phyloP scores from a whole-genome alignment of 495 filamentous ascomycete species.

The Cercophora sp. region DNA sequence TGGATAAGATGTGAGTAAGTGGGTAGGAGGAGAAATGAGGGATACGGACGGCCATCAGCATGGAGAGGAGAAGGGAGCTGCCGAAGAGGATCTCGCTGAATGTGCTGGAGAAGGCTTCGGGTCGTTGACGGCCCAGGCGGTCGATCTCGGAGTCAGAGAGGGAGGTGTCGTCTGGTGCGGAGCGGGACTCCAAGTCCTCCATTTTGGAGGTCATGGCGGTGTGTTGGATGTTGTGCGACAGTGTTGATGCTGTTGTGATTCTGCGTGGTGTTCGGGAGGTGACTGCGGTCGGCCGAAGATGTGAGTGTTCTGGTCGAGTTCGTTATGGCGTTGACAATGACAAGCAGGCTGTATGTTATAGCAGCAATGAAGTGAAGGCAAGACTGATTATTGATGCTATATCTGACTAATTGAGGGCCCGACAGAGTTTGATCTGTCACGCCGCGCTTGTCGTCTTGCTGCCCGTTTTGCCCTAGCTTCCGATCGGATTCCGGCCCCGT shows the following conservation, averaged over 20 bases:
- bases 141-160: constrained; percentile 48
- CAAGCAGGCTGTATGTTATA: no score
- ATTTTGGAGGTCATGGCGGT: background rate
- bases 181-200: constrained; percentile 1
- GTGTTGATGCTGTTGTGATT: background rate
- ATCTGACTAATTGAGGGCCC: no score
- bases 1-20: constrained; percentile 16
- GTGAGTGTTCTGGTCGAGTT: no score
- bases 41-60: constrained; percentile 61
- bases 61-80: constrained; percentile 68
- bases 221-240: background rate
- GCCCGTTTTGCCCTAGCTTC: no score
- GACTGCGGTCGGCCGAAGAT: no score
- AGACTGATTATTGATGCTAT: no score
- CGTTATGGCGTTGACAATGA: no score
- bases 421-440: no score
- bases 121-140: constrained; percentile 66
- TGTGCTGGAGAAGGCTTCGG: constrained; percentile 56
- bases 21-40: background rate
- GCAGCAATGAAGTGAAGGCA: no score
- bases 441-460: no score
- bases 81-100: constrained; percentile 67
- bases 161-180: background rate
- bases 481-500: no score
- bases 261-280: no score